Evolutionary conservation across 2,329 filamentous ascomycete genomes (phyloP).

Genomic region (Colletotrichum tabaci): DNA sequence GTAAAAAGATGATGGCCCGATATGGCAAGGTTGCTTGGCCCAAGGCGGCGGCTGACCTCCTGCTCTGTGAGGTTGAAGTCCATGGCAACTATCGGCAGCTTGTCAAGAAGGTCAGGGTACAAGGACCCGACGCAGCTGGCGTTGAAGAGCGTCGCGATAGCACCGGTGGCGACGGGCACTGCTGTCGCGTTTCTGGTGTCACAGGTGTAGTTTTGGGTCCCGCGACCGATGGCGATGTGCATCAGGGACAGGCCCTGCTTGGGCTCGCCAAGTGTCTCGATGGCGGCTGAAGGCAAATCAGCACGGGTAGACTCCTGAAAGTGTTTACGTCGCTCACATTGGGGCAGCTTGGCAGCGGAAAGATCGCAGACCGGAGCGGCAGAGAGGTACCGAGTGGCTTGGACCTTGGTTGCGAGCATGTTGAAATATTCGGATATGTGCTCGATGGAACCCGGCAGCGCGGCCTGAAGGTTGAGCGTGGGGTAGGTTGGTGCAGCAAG

Average conservation of each 20-base stretch:
- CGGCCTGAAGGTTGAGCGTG: conserved; percentile 56
- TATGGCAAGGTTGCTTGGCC: conserved; percentile 73
- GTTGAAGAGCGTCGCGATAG: conserved; percentile 89
- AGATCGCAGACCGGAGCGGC: conserved; percentile 67
- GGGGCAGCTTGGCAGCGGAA: conserved; percentile 65
- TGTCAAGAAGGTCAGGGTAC: conserved; percentile 75
- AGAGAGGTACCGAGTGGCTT: conserved; percentile 60
- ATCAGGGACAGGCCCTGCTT: conserved; percentile 74
- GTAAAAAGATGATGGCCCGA: conserved; percentile 88
- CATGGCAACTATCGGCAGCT: conserved; percentile 78
- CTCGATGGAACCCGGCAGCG: conserved; percentile 54
- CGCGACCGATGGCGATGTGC: conserved; percentile 89
- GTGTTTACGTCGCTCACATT: conserved; percentile 54
- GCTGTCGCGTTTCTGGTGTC: conserved; percentile 70
- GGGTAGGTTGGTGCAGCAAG: conserved; percentile 64
- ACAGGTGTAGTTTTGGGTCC: conserved; percentile 96
- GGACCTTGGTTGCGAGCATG: conserved; percentile 69
- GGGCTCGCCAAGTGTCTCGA: conserved; percentile 71
- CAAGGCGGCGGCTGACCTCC: conserved; percentile 51
- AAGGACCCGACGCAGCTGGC: conserved; percentile 83
- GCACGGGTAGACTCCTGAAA: conserved; percentile 35
- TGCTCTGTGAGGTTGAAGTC: conserved; percentile 69
- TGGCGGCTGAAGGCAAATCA: conserved; percentile 61
- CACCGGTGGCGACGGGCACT: conserved; percentile 77
- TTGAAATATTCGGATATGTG: conserved; percentile 74